Base-by-base conservation (phyloP, 2,329 filamentous ascomycete species). In the Talaromyces piceae region DNA sequence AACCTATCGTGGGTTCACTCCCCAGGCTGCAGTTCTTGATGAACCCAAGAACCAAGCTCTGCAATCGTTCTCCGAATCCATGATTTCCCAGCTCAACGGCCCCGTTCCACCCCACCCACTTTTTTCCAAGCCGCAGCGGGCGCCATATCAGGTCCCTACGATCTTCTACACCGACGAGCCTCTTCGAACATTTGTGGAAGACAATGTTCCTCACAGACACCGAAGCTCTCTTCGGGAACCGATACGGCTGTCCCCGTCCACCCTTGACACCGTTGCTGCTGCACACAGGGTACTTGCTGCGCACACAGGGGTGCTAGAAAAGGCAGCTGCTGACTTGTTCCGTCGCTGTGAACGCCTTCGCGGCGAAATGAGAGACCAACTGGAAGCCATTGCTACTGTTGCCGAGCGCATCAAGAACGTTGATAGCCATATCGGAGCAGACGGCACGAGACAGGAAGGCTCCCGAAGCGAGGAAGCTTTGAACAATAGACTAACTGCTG, bases 1-100 rank as follows among this genome's bases (percentile, higher is more conserved):
- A 31, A 79, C 76, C 22, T 70, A 68, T 23, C 67, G 69, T 28
- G 68, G 69, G 6, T 72, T 71, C 43, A 72, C 74, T 54, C 74
- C 75, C 2, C 74, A 73, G 57, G 80, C 74, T 26, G 77, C 73
- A 3, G 65, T 70, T 48, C 73, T 80, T 45, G 79, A 83, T 57
- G 67, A 73, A 6, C 73, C 77, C 6, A 68, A 52, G 50, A 52
- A 62, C 41, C 57, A 63, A 18, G 56, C 61, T 3, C 58, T 67
- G 45, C 61, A 64, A 2, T 58, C 61, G 12, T 57, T 62, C 1
- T 54, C 60, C 28, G 63, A 66, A 2, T 53, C 62, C 2, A 55
- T 58, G 12, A 45, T 59, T 2, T 61, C 61, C 43, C 64, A 66
- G 25, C 46, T 61, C 5, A 63, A 60, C 26, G 48, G 50, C 53